Evolutionary conservation across 257 asterid genomes (phyloP).

Genomic region (Gentiana dahurica): DNA sequence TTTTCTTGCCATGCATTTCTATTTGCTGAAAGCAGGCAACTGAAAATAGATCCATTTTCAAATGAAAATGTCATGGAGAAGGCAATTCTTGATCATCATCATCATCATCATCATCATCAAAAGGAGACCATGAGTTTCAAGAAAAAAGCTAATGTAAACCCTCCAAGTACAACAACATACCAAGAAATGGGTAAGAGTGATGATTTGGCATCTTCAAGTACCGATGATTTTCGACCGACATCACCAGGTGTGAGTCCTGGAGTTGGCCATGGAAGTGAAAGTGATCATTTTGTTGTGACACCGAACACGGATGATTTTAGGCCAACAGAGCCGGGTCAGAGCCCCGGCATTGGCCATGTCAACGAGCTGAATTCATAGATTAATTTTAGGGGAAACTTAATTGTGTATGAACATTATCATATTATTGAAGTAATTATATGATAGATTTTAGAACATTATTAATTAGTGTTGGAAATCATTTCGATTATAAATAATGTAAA

Average conservation of each 20-base stretch:
- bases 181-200: no score
- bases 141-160: conserved; percentile 4
- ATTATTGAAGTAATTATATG: no score
- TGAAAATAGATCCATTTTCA: background rate
- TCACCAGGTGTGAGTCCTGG: conserved; percentile 60
- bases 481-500: no score
- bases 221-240: conserved; percentile 33
- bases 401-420: no score
- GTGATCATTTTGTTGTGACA: background rate
- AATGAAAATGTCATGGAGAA: background rate
- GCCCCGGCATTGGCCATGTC: conserved; percentile 8
- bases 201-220: no score
- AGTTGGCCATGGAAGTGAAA: conserved; percentile 41
- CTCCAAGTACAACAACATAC: no score
- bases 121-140: conserved; percentile 6
- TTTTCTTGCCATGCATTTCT: conserved; percentile 15
- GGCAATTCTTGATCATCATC: conserved; percentile 9
- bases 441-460: no score
- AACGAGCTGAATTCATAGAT: background rate
- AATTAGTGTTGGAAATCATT: no score
- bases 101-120: conserved; percentile 7
- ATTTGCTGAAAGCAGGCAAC: conserved; percentile 34
- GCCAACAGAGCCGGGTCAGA: conserved; percentile 5
- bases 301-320: conserved; percentile 1
- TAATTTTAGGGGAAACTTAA: no score